Percentiles rank a stretch among this genome's conserved stretches.
Conservation (phyloP, 2,329 filamentous ascomycete species). For the Grosmannia clavigera region DNA sequence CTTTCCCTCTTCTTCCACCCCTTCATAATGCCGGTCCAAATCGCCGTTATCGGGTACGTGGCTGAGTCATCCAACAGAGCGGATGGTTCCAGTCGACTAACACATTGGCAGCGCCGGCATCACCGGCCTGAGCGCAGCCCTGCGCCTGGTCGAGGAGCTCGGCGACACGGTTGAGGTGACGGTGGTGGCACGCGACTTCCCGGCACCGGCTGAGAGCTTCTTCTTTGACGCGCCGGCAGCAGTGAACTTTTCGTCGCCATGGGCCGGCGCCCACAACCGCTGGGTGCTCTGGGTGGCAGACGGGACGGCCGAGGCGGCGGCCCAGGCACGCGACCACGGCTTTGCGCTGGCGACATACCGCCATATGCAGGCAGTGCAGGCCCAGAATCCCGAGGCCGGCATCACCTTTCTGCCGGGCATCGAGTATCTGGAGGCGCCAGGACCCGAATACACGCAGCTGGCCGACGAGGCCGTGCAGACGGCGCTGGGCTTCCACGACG, state of each 20-base stretch:
- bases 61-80: background rate
- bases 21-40: background rate
- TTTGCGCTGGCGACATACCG: slow-evolving; percentile 29
- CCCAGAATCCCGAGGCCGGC: slow-evolving; percentile 25
- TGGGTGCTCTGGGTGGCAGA: slow-evolving; percentile 29
- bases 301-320: slow-evolving; percentile 13
- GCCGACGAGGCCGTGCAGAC: slow-evolving; percentile 18
- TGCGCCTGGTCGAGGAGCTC: slow-evolving; percentile 27
- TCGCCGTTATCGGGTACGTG: background rate
- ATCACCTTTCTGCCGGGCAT: slow-evolving; percentile 36
- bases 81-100: background rate
- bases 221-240: slow-evolving; percentile 23
- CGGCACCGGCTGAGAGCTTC: slow-evolving; percentile 29
- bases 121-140: slow-evolving; percentile 36
- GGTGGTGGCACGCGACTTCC: slow-evolving; percentile 34
- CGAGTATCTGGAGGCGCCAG: slow-evolving; percentile 38
- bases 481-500: slow-evolving; percentile 17
- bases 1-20: background rate
- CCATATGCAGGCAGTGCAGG: slow-evolving; percentile 25
- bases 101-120: slow-evolving; percentile 34
- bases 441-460: slow-evolving; percentile 22
- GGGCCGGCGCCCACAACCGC: slow-evolving; percentile 44
- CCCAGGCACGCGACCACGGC: slow-evolving; percentile 27
- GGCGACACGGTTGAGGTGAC: slow-evolving; percentile 23
- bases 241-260: slow-evolving; percentile 44